Evolutionary conservation across 2,329 filamentous ascomycete species (phyloP), one percentile per base, ranked within the genome.

Genomic region (Microsporum ferrugineum): DNA sequence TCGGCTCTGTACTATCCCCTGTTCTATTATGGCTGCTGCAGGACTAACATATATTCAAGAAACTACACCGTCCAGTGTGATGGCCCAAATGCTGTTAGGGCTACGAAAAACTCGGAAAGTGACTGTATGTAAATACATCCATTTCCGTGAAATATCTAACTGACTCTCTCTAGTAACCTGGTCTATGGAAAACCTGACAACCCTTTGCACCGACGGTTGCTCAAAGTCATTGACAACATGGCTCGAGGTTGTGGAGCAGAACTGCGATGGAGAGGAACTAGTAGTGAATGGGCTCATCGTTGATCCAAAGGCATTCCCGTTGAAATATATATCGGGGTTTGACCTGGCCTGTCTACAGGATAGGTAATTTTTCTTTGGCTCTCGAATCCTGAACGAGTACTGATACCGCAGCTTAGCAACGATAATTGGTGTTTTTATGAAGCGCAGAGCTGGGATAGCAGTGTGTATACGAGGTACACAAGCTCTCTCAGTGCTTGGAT

Each of bases 31-130:
- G 49, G 14, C n/a, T 14, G 23, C 17, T 33, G 14, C 36, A 29
- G 3, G 7, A 12, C 51, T 55, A 17, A 55, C n/a, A 6, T 36
- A 27, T 55, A 3, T 5, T 43, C 31, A 34, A 66, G 64, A 57
- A 66, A 66, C 17, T 60, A 63, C 39, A 65, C 64, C 6, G 51
- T 66, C 10, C 59, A 63, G 12, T 66, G 64, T 59, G 64, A 66
- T 34, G 58, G 62, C 41, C 34, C 59, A 12, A 63, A 60, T 61
- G 58, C 63, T 57, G 63, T 55, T 34, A 62, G 64, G 38, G 64
- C 63, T 33, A 61, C 63, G 4, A 60, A 59, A 29, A 62, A 60
- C 23, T 57, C 62, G 29, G 62, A 65, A 36, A 59, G 57, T 58
- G 64, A 65, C 31, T 63, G 64, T 66, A 64, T 59, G 31, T 51